Base-by-base conservation (phyloP, 331 rosid species). In the Stylosanthes scabra region DNA sequence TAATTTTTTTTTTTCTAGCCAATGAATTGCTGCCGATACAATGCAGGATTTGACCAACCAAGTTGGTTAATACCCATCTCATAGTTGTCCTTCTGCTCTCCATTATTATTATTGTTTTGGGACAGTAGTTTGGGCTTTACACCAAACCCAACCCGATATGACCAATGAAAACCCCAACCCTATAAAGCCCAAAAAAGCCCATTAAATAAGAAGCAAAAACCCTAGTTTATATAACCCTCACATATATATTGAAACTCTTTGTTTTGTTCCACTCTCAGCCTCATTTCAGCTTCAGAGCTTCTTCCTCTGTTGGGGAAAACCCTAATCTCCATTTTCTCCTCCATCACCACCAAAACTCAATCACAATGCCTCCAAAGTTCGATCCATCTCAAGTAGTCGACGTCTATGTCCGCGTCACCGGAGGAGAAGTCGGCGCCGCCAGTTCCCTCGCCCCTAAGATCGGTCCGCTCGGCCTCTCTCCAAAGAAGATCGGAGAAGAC, bases 351-450 rank as follows among this genome's bases (percentile, higher is more conserved):
- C 12, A 2, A 11, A 45, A 9, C 50, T 9, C 2, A 13, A 28
- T 31, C 37, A 11, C 50, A 73, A 87, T 87, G 97, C 96, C 91
- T 86, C 97, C 97, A 25, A 91, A 91, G 85, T 71, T 91, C 71
- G 97, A 91, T 57, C 97, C 97, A 6, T 56, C 97, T 0, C 97
- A 85, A 78, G 85, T 91, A 27, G 91, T 91, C 44, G 97, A 91
- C 44, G 97, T 91, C 11, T 91, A 34, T 71, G 93, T 91, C 72
- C 81, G 96, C 2, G 97, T 91, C 70, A 91, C 97, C 74, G 95
- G 93, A 3, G 97, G 97, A 0, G 97, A 91, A 45, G 97, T 91
- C 25, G 97, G 97, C 9, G 97, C 97, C 11, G 97, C 93, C 37
- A 87, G 93, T 72, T 91, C 97, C 0, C 88, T 91, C 25, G 93